Evolutionary conservation across 176 grass and related monocot species (phyloP), one percentile per base, ranked within the genome.

Genomic region (Eragrostis curvula): DNA sequence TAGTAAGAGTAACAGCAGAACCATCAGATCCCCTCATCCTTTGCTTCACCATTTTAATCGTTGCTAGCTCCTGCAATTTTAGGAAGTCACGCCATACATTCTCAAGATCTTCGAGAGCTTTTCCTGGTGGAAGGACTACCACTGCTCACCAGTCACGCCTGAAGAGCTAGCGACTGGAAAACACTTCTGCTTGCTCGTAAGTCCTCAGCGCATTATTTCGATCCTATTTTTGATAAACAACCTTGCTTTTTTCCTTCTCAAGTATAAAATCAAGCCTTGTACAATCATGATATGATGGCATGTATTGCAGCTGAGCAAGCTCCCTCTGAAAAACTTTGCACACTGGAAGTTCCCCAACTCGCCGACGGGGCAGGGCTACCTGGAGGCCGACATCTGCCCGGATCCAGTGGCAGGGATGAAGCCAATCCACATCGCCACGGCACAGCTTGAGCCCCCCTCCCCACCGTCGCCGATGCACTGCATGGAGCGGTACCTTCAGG

Each of bases 61-160:
- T n/a, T n/a, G n/a, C n/a, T n/a, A n/a, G n/a, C n/a, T n/a, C n/a
- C n/a, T n/a, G n/a, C n/a, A n/a, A n/a, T n/a, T 16, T 30, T 40
- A 81, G 79, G 79, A 81, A 61, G 24, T 71, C 9, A 81, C 79
- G 1, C 79, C 67, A 7, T 71, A 61, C 40, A 81, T 71, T 5
- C 66, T 21, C 18, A 47, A 1, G 11, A 71, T 81, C 55, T 81
- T 81, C 3, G 3, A 81, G 41, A 81, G 53, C 55, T 81, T 71
- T 9, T 0, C 24, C 9, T 71, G 79, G 79, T 81, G 79, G 79
- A 36, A 81, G 0, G 41, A 48, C 5, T 81, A 71, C 53, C 53
- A 71, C 17, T 23, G 52, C 23, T 71, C 67, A 12, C 67, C 67
- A 5, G 39, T 81, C 9, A 4, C 50, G 9, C 5, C 25, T 0